Base-by-base conservation (phyloP, 179 eudicot species). In the Heliamphora pulchella region DNA sequence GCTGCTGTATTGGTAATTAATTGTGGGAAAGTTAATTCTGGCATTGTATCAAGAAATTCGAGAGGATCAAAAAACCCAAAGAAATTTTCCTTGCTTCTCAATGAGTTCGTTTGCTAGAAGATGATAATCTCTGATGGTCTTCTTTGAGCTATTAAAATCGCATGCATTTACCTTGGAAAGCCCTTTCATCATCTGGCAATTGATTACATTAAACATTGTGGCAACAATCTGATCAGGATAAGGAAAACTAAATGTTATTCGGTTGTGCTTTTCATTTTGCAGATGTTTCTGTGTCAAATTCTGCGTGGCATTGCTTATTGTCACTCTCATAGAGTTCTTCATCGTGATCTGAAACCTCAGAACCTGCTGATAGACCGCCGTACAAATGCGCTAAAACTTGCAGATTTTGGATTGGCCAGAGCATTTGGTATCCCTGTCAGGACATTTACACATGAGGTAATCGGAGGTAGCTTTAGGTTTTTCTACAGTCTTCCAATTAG, bases 341-440 rank as follows among this genome's bases (percentile, higher is more conserved):
- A 94, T 82, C 88, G 98, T 78, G 98, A 96, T 80, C 80, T 96
- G 85, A 96, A 96, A 88, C 99, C 99, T 69, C 96, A 94, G 82
- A 96, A 94, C 87, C 80, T 96, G 87, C 85, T 96, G 89, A 94
- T 96, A 82, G 99, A 96, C 82, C 90, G 90, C 43, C 88, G 90
- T 74, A 96, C 91, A 64, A 96, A 96, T 88, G 91, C 93, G 44
- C 85, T 96, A 65, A 96, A 96, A 84, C 97, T 96, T 83, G 99
- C 99, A 58, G 99, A 96, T 84, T 96, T 96, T 86, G 98, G 99
- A 75, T 81, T 96, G 86, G 98, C 98, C 68, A 94, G 99, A 85
- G 98, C 99, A 77, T 94, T 96, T 87, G 98, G 98, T 75, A 94
- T 96, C 83, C 98, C 99, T 79, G 97, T 94, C 70, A 90, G 98